Evolutionary conservation across 371 early-diverging fungal species (phyloP).

Genomic region (Mortierella sp.): DNA sequence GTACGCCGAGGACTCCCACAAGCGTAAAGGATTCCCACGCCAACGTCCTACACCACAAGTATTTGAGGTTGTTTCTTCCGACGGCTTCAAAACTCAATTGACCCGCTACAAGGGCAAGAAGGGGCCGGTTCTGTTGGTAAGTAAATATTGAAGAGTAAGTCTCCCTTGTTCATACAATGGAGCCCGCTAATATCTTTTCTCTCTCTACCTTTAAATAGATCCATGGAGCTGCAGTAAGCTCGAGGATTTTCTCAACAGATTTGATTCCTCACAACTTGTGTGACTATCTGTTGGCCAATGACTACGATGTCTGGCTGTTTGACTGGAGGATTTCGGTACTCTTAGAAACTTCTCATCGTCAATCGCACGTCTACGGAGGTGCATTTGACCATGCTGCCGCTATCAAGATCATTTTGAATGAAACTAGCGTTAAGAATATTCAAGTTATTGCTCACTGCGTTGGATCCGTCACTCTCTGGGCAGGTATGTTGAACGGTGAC

Average conservation of each 20-base stretch:
- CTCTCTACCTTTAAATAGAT: constrained; percentile 25
- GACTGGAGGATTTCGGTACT: constrained; percentile 56
- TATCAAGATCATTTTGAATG: constrained; percentile 46
- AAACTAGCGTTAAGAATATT: constrained; percentile 53
- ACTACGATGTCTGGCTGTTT: constrained; percentile 59
- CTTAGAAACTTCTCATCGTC: constrained; percentile 45
- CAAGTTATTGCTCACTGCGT: constrained; percentile 59
- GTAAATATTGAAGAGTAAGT: not conserved
- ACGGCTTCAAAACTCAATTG: constrained; percentile 44
- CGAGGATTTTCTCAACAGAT: constrained; percentile 52
- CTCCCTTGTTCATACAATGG: not conserved
- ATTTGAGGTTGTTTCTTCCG: constrained; percentile 40
- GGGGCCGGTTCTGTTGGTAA: constrained; percentile 59
- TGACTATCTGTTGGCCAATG: constrained; percentile 55
- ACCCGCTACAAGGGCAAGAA: constrained; percentile 54
- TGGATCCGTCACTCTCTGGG: constrained; percentile 57
- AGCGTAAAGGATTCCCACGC: constrained; percentile 41
- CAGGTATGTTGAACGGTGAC: constrained; percentile 57
- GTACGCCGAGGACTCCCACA: constrained; percentile 47
- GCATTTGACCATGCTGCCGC: constrained; percentile 53
- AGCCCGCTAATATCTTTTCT: not conserved
- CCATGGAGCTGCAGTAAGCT: constrained; percentile 57
- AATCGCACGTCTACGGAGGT: constrained; percentile 45
- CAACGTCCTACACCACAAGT: constrained; percentile 41
- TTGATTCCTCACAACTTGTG: constrained; percentile 56